These are phyloP conservation scores for Diaporthe longicolla DNA, from an alignment of 2,329 filamentous ascomycete genomes.

Conservation along the genomic window DNA sequence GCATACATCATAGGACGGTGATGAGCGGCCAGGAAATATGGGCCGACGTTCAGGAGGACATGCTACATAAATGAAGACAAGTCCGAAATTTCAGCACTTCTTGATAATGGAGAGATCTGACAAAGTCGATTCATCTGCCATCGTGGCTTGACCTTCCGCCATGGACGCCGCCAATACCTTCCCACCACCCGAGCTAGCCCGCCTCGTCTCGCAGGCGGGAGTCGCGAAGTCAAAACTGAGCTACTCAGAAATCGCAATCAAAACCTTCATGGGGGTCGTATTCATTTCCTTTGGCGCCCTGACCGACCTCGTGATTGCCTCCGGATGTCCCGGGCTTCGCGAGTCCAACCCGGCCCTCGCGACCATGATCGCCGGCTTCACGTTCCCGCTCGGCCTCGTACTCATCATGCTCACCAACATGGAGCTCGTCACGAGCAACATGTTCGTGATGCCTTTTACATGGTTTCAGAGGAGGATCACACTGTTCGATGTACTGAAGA, in stretches of 20 bases:
- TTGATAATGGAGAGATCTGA: fast-evolving
- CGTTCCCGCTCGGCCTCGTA: no score
- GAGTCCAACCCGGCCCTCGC: no score
- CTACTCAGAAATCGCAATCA: neutral
- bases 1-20: conserved; percentile 5
- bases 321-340: neutral
- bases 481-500: no score
- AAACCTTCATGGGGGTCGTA: neutral
- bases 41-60: neutral
- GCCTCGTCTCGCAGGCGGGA: conserved; percentile 1
- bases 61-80: neutral
- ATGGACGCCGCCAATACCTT: conserved; percentile 13
- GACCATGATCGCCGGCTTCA: no score
- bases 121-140: neutral
- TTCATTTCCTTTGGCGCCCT: neutral
- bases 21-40: neutral
- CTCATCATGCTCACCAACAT: no score
- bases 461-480: no score
- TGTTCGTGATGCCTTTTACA: no score
- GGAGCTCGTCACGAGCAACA: no score
- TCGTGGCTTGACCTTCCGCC: neutral
- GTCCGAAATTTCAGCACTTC: neutral
- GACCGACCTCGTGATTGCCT: neutral
- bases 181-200: conserved; percentile 4
- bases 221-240: neutral